These are phyloP conservation scores for Heimioporus punctisporus DNA, from an alignment of 1,284 basidiomycete genomes.

Conservation along the genomic window DNA sequence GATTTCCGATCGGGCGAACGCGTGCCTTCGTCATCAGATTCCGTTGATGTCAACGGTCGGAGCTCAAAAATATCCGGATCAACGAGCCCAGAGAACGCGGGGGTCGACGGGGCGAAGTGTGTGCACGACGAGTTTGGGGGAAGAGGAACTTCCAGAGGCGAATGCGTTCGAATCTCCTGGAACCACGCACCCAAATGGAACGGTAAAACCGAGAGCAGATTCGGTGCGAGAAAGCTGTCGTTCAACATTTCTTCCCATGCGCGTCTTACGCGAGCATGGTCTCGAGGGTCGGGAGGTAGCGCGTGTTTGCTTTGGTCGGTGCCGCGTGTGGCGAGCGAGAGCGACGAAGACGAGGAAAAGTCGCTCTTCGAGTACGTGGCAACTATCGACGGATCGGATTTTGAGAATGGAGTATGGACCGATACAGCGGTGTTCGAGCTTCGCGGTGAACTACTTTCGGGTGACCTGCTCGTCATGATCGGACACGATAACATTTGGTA, in stretches of 20 bases:
- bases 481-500: constrained; percentile 32
- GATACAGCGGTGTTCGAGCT: constrained; percentile 32
- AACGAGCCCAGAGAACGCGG: constrained; percentile 16
- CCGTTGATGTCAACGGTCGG: constrained; percentile 25
- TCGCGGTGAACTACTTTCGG: constrained; percentile 23
- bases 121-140: constrained; percentile 47
- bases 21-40: constrained; percentile 17
- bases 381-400: constrained; percentile 25
- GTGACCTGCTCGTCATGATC: constrained; percentile 14
- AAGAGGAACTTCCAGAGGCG: constrained; percentile 54
- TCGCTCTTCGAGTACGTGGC: constrained; percentile 16
- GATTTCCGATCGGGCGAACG: constrained; percentile 12
- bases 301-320: constrained; percentile 6
- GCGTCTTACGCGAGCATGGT: constrained; percentile 60
- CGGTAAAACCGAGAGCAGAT: constrained; percentile 60
- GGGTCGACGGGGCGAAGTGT: constrained; percentile 8
- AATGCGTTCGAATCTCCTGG: constrained; percentile 50
- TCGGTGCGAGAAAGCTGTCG: constrained; percentile 55
- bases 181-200: constrained; percentile 70
- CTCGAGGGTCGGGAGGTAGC: constrained; percentile 47
- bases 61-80: constrained; percentile 36
- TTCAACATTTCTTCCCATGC: constrained; percentile 74
- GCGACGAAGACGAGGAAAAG: constrained; percentile 18
- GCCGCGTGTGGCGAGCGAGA: constrained; percentile 18
- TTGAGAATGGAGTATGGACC: constrained; percentile 17